Evolutionary conservation across 2,329 filamentous ascomycete species (phyloP), one percentile per base, ranked within the genome.

Genomic region (Verticillium albo-atrum): DNA sequence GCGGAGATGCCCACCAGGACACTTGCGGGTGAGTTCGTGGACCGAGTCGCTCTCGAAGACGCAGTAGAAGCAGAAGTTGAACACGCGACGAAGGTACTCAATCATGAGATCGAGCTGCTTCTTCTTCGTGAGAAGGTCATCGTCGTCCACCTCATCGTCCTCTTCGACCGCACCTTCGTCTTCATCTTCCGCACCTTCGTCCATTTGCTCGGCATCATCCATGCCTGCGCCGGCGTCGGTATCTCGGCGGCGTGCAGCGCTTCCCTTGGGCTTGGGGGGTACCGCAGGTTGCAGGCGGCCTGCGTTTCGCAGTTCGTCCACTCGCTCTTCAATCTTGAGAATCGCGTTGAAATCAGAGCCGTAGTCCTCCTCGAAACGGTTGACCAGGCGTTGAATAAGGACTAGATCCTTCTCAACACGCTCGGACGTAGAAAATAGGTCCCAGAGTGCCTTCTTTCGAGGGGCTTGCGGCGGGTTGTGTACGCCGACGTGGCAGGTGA

Each of bases 51-150:
- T 95, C 76, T 99, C 95, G 67, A 99, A 98, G 5, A 99, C 96
- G 73, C 95, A 99, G 79, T 98, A 99, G 81, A 99, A 97, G 79
- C 95, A 99, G 77, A 99, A 98, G 76, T 95, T 97, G 82, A 96
- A 96, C 57, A 99, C 95, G 17, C 95, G 89, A 57, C 95, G 92
- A 61, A 99, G 83, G 72, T 99, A 99, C 76, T 99, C 95, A 57
- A 98, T 95, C 73, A 97, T 83, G 35, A 99, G 81, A 75, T 99
- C 95, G 55, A 99, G 85, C 70, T 95, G 93, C 81, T 99, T 98
- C 84, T 98, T 98, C 81, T 96, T 95, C 47, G 88, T 84, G 58
- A 97, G 74, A 42, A 97, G 79, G 47, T 97, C 92, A 70, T 97
- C 92, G 68, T 96, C 92, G 66, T 99, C 94, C 34, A 88, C 82